Percentiles rank a stretch among this genome's conserved stretches.
phyloP scores from a whole-genome alignment of 768 basidiomycete species.

The Amanita pseudoporphyria region DNA sequence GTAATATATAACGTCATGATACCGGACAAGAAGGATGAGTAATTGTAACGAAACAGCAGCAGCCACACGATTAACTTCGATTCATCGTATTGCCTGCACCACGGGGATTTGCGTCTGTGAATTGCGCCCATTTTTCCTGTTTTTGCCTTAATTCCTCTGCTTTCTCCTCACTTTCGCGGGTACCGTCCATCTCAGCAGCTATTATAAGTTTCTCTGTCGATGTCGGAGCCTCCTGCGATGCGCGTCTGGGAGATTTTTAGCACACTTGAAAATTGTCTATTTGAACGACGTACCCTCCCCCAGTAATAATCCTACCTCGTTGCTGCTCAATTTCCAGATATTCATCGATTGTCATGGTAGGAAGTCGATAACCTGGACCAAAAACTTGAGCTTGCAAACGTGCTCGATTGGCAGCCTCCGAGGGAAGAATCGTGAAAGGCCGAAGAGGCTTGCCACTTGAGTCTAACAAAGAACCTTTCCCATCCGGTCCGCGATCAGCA shows the following conservation, averaged over 20 bases:
- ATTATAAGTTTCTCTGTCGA: conserved; percentile 69
- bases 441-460: conserved; percentile 75
- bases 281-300: conserved; percentile 61
- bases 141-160: conserved; percentile 70
- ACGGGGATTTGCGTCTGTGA: conserved; percentile 73
- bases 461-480: conserved; percentile 62
- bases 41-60: conserved; percentile 13
- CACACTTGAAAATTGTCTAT: conserved; percentile 1
- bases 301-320: conserved; percentile 79
- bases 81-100: conserved; percentile 99
- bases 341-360: conserved; percentile 94
- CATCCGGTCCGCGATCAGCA: conserved; percentile 30
- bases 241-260: conserved; percentile 35
- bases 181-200: conserved; percentile 82
- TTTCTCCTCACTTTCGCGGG: conserved; percentile 53
- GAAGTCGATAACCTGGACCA: conserved; percentile 70
- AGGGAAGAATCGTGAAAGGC: conserved; percentile 89
- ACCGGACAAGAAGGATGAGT: conserved; percentile 5
- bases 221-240: conserved; percentile 57
- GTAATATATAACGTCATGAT: conserved; percentile 12
- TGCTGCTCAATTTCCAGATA: conserved; percentile 80
- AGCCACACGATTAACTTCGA: conserved; percentile 46
- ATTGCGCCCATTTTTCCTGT: conserved; percentile 89
- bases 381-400: conserved; percentile 77
- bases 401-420: conserved; percentile 55